Evolutionary conservation across 179 eudicot genomes (phyloP), one percentile per base, ranked within the genome.

Genomic region (Gypsophila paniculata): DNA sequence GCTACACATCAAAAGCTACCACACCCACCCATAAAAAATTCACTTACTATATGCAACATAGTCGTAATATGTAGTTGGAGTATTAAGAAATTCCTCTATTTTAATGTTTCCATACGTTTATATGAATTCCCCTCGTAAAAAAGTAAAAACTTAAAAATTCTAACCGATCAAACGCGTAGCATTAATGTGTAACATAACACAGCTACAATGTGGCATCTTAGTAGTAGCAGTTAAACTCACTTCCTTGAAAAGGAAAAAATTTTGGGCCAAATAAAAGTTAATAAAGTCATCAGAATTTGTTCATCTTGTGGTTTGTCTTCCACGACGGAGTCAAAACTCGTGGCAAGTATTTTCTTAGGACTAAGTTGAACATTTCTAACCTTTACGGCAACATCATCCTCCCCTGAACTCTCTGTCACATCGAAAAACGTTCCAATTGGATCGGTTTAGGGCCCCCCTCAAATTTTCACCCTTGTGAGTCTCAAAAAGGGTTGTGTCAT

Each of bases 391-490:
- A 55, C 80, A 19, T 81, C 84, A 69, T 83, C 86, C 25, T 83
- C 86, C 8, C 80, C 82, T 0, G 86, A 80, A 36, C 86, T 83
- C 62, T 83, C 86, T 36, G 39, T 2, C 86, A 83, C 78, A 6
- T 60, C 82, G 29, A 83, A 83, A 39, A 83, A 68, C n/a, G 86
- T 42, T 81, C 82, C 8, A 68, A 78, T 7, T 65, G 69, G 0
- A 80, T 68, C n/a, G 84, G 78, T 51, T 61, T 54, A 1, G 34
- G 61, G 52, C 74, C 65, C 19, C 36, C 53, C 29, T 72, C 71
- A 0, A 76, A 71, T 25, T 75, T 79, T 72, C 74, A 5, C 34
- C 34, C 7, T 38, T 23, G 52, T 70, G 52, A 13, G 39, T n/a
- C 39, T 36, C 39, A 36, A 6, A 2, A 2, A 6, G 39, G 39